A percentile compares a stretch with the other conserved stretches of the same genome.
phyloP scores from a whole-genome alignment of 257 asterid species.

The Cinchona pubescens region DNA sequence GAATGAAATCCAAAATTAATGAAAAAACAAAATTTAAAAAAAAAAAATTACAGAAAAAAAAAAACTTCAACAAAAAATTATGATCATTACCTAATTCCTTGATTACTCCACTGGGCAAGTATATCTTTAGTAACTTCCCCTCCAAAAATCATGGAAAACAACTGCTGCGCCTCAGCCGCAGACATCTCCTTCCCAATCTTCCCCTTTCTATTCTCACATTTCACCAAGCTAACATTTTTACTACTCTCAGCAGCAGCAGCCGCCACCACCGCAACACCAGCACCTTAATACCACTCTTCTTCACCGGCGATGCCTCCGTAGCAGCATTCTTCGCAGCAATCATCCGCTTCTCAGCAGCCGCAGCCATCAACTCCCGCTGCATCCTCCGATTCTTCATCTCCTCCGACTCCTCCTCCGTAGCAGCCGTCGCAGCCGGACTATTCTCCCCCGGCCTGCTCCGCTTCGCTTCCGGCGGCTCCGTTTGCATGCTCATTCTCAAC shows the following conservation, averaged over 20 bases:
- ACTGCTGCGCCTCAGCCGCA: slow-evolving; percentile 54
- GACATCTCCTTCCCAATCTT: slow-evolving; percentile 43
- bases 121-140: slow-evolving; percentile 56
- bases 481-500: slow-evolving; percentile 60
- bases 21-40: too few species aligned
- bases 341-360: slow-evolving; percentile 97
- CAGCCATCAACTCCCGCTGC: slow-evolving; percentile 93
- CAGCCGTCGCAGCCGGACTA: slow-evolving; percentile 35
- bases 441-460: slow-evolving; percentile 77
- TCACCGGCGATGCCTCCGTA: slow-evolving; percentile 20
- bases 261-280: slow-evolving; percentile 13
- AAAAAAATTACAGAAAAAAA: neutral
- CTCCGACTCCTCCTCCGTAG: slow-evolving; percentile 42
- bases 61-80: neutral
- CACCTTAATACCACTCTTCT: slow-evolving; percentile 33
- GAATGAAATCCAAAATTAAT: neutral
- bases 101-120: slow-evolving; percentile 96
- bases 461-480: slow-evolving; percentile 90
- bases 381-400: slow-evolving; percentile 48
- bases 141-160: slow-evolving; percentile 77
- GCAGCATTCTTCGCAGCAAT: slow-evolving; percentile 34
- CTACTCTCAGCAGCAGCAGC: slow-evolving; percentile 10
- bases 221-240: slow-evolving; percentile 35
- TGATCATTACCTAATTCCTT: slow-evolving; percentile 75
- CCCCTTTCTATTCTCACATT: slow-evolving; percentile 26